Evolutionary conservation across 2,329 filamentous ascomycete genomes (phyloP), one percentile per base, ranked within the genome.

Genomic region (Aspergillus novofumigatus): DNA sequence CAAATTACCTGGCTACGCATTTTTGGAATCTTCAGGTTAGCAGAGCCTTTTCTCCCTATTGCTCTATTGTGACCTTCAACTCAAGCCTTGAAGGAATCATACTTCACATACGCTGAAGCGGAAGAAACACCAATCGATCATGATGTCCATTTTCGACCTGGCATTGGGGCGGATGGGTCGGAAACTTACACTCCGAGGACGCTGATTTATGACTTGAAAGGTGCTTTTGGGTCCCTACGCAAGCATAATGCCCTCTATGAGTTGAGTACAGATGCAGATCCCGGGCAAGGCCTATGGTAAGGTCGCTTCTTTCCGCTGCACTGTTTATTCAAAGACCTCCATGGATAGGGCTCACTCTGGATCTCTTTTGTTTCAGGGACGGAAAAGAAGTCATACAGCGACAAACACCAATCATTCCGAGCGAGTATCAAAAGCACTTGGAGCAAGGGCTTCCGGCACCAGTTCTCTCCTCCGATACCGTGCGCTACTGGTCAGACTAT

Each of bases 401-500:
- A 66, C 82, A 91, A 66, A 72, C 82, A 51, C 80, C 82, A 8
- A 90, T 97, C 53, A 77, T 81, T 41, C 84, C 83, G 58, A 91
- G 85, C 68, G 79, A 85, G 49, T 97, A 96, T 72, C 91, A 95
- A 68, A 82, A 85, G 67, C 88, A 86, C 62, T 84, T 97, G 3
- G 90, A 97, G 64, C 76, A 85, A 29, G 92, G 91, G 23, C 71
- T 83, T 4, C 73, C 83, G 3, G 81, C 87, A 5, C 83, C 89
- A 0, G 77, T 80, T 53, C 81, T 96, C 21, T 88, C 82, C 1
- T 80, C 86, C 1, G 83, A 86, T 6, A 83, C 84, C 10, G 89
- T 97, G n/a, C 85, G 91, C 54, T 97, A 94, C 77, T 99, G 94
- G 93, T 96, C 92, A 32, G 94, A 99, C 74, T 97, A 92, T 75